Conservation (phyloP, 306 rosid species). For the Biancaea sappan region DNA sequence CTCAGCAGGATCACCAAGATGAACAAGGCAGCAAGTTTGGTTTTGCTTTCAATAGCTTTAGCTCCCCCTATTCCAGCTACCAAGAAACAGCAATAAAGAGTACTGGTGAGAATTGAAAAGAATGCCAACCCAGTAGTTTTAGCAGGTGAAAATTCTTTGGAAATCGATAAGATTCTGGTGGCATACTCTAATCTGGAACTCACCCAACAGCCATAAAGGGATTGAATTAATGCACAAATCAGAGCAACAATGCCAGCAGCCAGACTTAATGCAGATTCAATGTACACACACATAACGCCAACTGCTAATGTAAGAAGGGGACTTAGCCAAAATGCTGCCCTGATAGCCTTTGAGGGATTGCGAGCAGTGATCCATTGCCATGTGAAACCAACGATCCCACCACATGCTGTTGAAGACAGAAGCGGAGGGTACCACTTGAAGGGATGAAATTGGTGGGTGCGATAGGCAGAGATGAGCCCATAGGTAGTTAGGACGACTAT, state of each 20-base stretch:
- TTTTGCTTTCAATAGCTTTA: slow-evolving; percentile 46
- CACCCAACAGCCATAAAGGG: slow-evolving; percentile 75
- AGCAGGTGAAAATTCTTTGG: slow-evolving; percentile 48
- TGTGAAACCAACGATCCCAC: slow-evolving; percentile 54
- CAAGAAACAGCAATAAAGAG: slow-evolving; percentile 55
- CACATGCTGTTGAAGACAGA: slow-evolving; percentile 46
- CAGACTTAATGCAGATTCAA: slow-evolving; percentile 46
- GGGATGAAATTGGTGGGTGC: slow-evolving; percentile 60
- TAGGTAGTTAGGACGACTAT: slow-evolving; percentile 42
- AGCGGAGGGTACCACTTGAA: slow-evolving; percentile 63
- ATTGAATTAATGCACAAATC: slow-evolving; percentile 49
- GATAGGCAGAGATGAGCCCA: slow-evolving; percentile 44
- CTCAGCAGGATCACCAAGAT: slow-evolving; percentile 58
- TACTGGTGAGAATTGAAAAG: slow-evolving; percentile 33
- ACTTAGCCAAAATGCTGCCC: slow-evolving; percentile 58
- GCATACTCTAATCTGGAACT: slow-evolving; percentile 55
- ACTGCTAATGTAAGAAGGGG: slow-evolving; percentile 57
- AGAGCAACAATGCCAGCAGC: slow-evolving; percentile 50
- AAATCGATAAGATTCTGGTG: slow-evolving; percentile 44
- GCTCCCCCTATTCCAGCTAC: slow-evolving; percentile 70
- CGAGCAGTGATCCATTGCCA: slow-evolving; percentile 57
- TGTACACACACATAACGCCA: slow-evolving; percentile 46
- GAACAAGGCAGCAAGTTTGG: slow-evolving; percentile 40
- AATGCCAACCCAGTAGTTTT: slow-evolving; percentile 36
- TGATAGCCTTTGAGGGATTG: slow-evolving; percentile 55